Evolutionary conservation across 805 yeast species (phyloP).

Genomic region (Ogataea trehaloabstinens): DNA sequence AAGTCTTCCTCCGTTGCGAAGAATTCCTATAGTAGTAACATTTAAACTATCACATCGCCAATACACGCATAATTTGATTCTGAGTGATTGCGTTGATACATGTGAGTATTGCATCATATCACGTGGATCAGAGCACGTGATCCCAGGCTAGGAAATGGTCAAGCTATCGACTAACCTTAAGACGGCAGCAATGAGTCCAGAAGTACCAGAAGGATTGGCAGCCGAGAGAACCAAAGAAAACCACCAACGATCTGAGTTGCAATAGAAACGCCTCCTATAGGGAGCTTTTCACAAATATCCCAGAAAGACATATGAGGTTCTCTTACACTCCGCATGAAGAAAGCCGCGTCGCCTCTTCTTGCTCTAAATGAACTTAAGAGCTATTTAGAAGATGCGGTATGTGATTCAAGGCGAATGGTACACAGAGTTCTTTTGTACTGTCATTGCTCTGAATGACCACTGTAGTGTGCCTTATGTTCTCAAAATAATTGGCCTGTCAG

Average conservation of each 20-base stretch:
- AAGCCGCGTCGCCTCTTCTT: conserved; percentile 40
- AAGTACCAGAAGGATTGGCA: too few species aligned
- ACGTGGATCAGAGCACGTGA: too few species aligned
- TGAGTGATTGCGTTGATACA: too few species aligned
- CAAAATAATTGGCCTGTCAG: background rate
- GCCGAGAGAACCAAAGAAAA: too few species aligned
- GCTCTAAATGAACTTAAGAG: conserved; percentile 55
- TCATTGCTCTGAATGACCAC: conserved; percentile 63
- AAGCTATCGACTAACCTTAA: too few species aligned
- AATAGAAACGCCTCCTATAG: conserved; percentile 55
- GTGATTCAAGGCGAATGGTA: conserved; percentile 36
- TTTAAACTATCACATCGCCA: too few species aligned
- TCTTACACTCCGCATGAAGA: conserved; percentile 46
- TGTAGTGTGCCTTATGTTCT: conserved; percentile 45
- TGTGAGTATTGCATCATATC: too few species aligned
- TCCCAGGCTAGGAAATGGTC: too few species aligned
- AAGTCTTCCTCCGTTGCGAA: too few species aligned
- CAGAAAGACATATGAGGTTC: conserved; percentile 63
- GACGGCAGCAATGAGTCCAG: too few species aligned
- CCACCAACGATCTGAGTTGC: conserved; percentile 27
- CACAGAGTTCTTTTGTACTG: conserved; percentile 53
- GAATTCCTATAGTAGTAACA: too few species aligned
- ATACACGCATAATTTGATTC: too few species aligned
- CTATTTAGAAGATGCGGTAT: conserved; percentile 54
- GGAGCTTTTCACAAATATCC: conserved; percentile 66